phyloP scores from a whole-genome alignment of 352 stramenopile genomes.

The Ophiocytium majus region DNA sequence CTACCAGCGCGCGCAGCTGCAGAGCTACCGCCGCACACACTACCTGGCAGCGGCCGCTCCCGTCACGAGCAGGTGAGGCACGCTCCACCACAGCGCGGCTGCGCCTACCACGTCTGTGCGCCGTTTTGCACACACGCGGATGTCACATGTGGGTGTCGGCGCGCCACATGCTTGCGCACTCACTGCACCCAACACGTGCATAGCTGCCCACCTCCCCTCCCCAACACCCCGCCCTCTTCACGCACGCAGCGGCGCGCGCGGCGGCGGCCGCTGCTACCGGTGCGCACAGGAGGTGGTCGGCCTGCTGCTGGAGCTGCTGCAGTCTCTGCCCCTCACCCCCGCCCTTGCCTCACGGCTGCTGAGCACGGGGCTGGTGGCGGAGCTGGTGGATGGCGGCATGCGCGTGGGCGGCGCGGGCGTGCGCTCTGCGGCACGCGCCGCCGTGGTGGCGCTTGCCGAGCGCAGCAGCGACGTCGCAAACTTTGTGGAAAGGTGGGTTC shows the following conservation, averaged over 20 bases:
- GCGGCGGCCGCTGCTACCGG: neutral
- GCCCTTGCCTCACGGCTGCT: neutral
- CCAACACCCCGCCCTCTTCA: neutral
- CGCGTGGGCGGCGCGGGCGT: neutral
- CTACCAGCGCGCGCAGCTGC: conserved; percentile 15
- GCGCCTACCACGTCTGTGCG: no score
- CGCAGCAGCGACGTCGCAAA: neutral
- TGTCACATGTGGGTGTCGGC: no score
- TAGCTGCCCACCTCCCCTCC: no score
- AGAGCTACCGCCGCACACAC: neutral
- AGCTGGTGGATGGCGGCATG: conserved; percentile 10
- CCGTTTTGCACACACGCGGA: no score
- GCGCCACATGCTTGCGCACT: no score
- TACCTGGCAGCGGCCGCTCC: no score
- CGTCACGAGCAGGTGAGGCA: no score
- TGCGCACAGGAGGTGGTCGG: neutral
- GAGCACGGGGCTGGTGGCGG: neutral
- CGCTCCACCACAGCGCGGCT: no score
- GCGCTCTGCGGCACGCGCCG: neutral
- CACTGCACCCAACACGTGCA: no score
- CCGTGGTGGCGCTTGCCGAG: neutral
- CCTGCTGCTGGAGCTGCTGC: conserved; percentile 16
- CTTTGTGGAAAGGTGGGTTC: neutral
- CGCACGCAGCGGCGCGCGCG: neutral
- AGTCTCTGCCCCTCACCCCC: neutral